phyloP scores from a whole-genome alignment of 2,329 filamentous ascomycete genomes.

The Cordyceps cateniannulata region DNA sequence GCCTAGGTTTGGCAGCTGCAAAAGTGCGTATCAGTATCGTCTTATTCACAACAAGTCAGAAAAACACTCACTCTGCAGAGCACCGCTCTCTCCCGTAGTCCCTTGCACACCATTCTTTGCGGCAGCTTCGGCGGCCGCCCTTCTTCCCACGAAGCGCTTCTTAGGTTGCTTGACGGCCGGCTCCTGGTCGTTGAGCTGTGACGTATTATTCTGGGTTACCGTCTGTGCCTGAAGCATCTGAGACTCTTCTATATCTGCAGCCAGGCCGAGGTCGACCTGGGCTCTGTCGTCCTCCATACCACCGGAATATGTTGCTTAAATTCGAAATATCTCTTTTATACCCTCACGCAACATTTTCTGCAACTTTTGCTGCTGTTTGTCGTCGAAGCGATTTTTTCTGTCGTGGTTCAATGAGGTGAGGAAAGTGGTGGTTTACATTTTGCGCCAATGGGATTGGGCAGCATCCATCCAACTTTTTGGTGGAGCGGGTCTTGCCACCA shows the following conservation, averaged over 20 bases:
- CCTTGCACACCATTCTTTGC: slow-evolving; percentile 33
- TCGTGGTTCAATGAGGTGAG: slow-evolving; percentile 4
- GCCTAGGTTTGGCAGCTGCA: slow-evolving; percentile 63
- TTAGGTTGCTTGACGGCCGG: slow-evolving; percentile 64
- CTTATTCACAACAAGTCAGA: background rate
- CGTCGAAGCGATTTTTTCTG: background rate
- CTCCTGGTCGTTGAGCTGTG: slow-evolving; percentile 29
- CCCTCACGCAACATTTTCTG: background rate
- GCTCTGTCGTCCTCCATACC: slow-evolving; percentile 72
- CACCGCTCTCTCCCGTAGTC: slow-evolving; percentile 23
- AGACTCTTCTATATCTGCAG: slow-evolving; percentile 54
- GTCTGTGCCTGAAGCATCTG: slow-evolving; percentile 30
- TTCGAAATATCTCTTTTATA: background rate
- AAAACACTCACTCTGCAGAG: slow-evolving; percentile 42
- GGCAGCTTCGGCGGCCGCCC: slow-evolving; percentile 57
- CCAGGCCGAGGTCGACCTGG: slow-evolving; percentile 63
- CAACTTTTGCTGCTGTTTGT: background rate
- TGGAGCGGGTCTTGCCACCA: slow-evolving; percentile 4
- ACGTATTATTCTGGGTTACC: slow-evolving; percentile 20
- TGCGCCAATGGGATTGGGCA: slow-evolving; percentile 12
- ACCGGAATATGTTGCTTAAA: background rate
- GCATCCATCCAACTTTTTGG: background rate
- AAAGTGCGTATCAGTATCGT: background rate
- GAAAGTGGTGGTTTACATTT: slow-evolving; percentile 10
- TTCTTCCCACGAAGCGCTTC: slow-evolving; percentile 84